Percentiles rank a stretch among this genome's conserved stretches.
Evolutionary conservation across 2,329 filamentous ascomycete species (phyloP).

Genomic region (Didymellaceae sp.): DNA sequence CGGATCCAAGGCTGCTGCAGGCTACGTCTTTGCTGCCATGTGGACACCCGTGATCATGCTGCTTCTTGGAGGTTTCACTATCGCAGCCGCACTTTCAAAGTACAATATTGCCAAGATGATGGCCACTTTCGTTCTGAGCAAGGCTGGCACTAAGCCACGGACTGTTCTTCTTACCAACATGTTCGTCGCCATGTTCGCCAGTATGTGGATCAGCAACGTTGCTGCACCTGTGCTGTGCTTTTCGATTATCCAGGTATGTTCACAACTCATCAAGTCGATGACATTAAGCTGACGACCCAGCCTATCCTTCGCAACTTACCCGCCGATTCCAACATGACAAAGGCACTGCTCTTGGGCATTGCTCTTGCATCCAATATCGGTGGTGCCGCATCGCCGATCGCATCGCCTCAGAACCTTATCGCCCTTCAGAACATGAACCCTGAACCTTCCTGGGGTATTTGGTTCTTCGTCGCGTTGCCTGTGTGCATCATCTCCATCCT

Average conservation of each 20-base stretch:
- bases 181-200: conserved; percentile 96
- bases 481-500: conserved; percentile 89
- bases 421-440: conserved; percentile 95
- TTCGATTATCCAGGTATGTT: conserved; percentile 85
- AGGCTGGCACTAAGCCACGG: conserved; percentile 87
- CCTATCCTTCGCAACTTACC: conserved; percentile 94
- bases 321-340: conserved; percentile 89
- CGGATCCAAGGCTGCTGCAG: conserved; percentile 78
- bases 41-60: conserved; percentile 99
- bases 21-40: conserved; percentile 91
- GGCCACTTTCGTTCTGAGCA: conserved; percentile 93
- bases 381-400: conserved; percentile 94
- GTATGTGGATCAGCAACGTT: conserved; percentile 99
- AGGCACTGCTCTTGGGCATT: conserved; percentile 93
- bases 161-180: conserved; percentile 96
- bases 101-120: conserved; percentile 98
- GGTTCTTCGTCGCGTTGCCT: conserved; percentile 96
- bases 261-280: accelerated
- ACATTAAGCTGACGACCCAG: conserved; percentile 52
- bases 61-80: conserved; percentile 91
- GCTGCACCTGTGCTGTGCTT: conserved; percentile 96
- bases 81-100: conserved; percentile 93
- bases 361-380: conserved; percentile 95
- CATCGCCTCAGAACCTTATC: conserved; percentile 96
- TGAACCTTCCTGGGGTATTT: conserved; percentile 88